Evolutionary conservation across 2,329 filamentous ascomycete species (phyloP), one percentile per base, ranked within the genome.

Genomic region (Aspergillus uvarum): DNA sequence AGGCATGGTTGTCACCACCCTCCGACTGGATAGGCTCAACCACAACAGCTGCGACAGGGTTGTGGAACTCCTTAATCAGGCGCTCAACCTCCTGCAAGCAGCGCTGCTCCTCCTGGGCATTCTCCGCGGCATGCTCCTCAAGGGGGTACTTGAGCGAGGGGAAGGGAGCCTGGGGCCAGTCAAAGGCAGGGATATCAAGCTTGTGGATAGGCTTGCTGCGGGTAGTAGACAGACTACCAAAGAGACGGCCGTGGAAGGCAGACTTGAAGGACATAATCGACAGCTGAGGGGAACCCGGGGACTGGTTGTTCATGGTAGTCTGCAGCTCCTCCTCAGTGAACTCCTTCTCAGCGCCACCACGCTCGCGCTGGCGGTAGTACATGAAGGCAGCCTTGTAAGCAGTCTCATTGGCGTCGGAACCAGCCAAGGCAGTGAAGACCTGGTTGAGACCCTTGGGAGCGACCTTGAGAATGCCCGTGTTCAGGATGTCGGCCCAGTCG

Each of bases 301-400:
- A 83, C 72, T 91, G 78, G 82, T 96, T 96, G 75, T 85, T 82
- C 92, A 96, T 96, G 70, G 86, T 82, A 10, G 86, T 88, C 51
- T 80, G 74, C 61, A 93, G 82, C 77, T 96, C 93, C 70, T 90
- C 86, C 55, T 87, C 79, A 35, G 89, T 90, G 81, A 96, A 96
- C 59, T 94, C 90, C 58, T 88, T 89, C 42, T 88, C 77, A 50
- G 86, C 81, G 7, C 91, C 91, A 66, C 92, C 92, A 63, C 93
- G 90, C 78, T 95, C 86, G 64, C 87, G 83, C 76, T 92, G 90
- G 52, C 90, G 87, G 72, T 89, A 88, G 84, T 89, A 96, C 88
- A 96, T 96, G 81, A 96, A 96, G 53, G 93, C 92, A 8, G 92
- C 92, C 81, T 96, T 96, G 85, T 92, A 96, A 48, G 93, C 93